Evolutionary conservation across 2,329 filamentous ascomycete genomes (phyloP), one percentile per base, ranked within the genome.

Genomic region (Cercospora nicotianae): DNA sequence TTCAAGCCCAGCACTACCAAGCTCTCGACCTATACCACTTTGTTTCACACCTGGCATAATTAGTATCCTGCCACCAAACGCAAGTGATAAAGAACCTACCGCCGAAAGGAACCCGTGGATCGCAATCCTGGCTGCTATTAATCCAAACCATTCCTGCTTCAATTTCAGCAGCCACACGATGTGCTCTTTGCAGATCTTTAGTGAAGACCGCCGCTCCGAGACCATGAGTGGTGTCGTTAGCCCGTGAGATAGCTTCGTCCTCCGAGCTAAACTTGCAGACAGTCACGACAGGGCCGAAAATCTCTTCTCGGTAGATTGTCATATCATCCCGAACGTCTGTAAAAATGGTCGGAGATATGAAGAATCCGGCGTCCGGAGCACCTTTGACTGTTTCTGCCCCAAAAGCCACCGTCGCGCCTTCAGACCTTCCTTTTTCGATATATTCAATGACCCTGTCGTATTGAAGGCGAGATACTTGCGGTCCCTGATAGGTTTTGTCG

Each of bases 191-290:
- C n/a, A 51, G 45, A 51, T 51, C 20, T 5, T 20, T 18, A 9
- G 45, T 51, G n/a, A 18, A 23, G 45, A 51, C n/a, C 45, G 45
- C 45, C n/a, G 45, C 61, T 12, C 39, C 61, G 6, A 80, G 72
- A 1, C 78, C 79, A 61, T 75, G 77, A 28, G 80, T 77, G 23
- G 75, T 76, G 36, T 78, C 76, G 55, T 80, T 80, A 1, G 78
- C 78, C 7, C 60, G 39, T n/a, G 45, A 33, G 16, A 74, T 39
- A 3, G 68, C 72, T 9, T 73, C 72, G n/a, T 68, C 70, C 63
- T 74, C 71, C 1, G 67, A 71, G 28, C 71, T 64, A 62, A 74
- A 74, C 36, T 58, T 53, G 61, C 64, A 72, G 8, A 74, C 26
- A 5, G 63, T 48, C 3, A 65, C 66, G 3, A 74, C 28, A 3